Evolutionary conservation across 768 basidiomycete species (phyloP).

Genomic region (Lanmaoa rubissima): DNA sequence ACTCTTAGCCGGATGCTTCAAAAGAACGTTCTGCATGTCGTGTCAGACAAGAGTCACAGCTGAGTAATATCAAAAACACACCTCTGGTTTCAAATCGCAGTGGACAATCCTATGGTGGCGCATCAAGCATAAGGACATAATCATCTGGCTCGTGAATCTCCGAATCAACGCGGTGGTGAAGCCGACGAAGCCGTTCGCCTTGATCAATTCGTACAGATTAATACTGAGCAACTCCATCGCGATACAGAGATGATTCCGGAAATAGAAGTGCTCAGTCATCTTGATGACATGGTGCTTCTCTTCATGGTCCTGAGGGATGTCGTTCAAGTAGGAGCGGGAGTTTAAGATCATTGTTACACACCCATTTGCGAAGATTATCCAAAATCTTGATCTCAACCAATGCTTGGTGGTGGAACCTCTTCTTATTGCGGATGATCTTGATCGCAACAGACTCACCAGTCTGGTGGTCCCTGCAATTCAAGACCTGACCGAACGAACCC

Average conservation of each 20-base stretch:
- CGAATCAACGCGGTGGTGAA: slow-evolving; percentile 95
- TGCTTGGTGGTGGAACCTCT: slow-evolving; percentile 97
- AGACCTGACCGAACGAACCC: slow-evolving; percentile 96
- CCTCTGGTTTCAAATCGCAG: slow-evolving; percentile 99
- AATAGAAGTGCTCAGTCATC: slow-evolving; percentile 98
- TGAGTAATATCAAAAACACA: slow-evolving; percentile 32
- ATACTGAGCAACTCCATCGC: slow-evolving; percentile 98
- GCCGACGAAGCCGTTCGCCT: slow-evolving; percentile 98
- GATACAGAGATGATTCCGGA: slow-evolving; percentile 96
- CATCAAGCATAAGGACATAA: slow-evolving; percentile 88
- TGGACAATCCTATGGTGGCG: slow-evolving; percentile 97
- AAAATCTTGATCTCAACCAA: slow-evolving; percentile 99
- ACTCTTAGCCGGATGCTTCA: slow-evolving; percentile 94
- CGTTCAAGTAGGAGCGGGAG: background rate
- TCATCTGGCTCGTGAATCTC: slow-evolving; percentile 95
- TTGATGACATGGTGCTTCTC: slow-evolving; percentile 97
- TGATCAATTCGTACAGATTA: slow-evolving; percentile 98
- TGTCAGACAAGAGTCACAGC: background rate
- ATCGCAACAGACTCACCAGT: slow-evolving; percentile 96
- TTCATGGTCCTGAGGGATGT: slow-evolving; percentile 77
- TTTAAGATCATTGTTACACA: slow-evolving; percentile 37
- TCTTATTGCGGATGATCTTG: slow-evolving; percentile 99
- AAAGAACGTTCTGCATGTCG: slow-evolving; percentile 75
- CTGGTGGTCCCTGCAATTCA: slow-evolving; percentile 92
- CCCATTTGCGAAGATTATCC: slow-evolving; percentile 97